Conservation (phyloP, 192 early-diverging fungal genomes). For the Linnemannia elongata region DNA sequence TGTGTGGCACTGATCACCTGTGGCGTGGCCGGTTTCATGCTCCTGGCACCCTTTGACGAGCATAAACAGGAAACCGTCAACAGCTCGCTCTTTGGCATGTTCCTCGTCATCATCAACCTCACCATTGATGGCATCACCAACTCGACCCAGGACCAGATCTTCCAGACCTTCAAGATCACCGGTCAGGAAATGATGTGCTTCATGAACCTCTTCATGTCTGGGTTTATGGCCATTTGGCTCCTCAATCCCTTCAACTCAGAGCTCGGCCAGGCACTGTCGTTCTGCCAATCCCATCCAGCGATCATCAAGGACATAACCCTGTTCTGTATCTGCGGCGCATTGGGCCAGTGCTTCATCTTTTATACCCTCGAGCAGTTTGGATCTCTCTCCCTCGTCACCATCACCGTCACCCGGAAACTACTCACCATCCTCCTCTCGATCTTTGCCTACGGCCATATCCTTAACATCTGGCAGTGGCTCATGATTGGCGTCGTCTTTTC, state of each 20-base stretch:
- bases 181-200: conserved; percentile 98
- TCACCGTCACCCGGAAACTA: conserved; percentile 97
- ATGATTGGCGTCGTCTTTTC: conserved; percentile 90
- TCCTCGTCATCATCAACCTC: conserved; percentile 88
- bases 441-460: conserved; percentile 86
- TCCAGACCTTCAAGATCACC: conserved; percentile 82
- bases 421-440: conserved; percentile 94
- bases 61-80: conserved; percentile 61
- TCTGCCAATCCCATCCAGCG: conserved; percentile 83
- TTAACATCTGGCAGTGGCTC: conserved; percentile 88
- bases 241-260: conserved; percentile 86
- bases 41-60: conserved; percentile 74
- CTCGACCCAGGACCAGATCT: conserved; percentile 96
- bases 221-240: conserved; percentile 82
- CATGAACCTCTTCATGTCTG: conserved; percentile 90
- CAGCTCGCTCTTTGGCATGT: conserved; percentile 83
- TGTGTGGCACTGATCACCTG: conserved; percentile 89
- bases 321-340: conserved; percentile 91
- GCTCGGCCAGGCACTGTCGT: conserved; percentile 80
- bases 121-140: conserved; percentile 94
- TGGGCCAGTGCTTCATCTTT: conserved; percentile 99
- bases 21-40: conserved; percentile 95
- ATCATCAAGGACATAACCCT: conserved; percentile 86
- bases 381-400: conserved; percentile 87
- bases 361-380: conserved; percentile 94